A percentile compares a stretch with the other conserved stretches of the same genome.
Evolutionary conservation across 345 rosid species (phyloP).

Genomic region (Brassica incana): DNA sequence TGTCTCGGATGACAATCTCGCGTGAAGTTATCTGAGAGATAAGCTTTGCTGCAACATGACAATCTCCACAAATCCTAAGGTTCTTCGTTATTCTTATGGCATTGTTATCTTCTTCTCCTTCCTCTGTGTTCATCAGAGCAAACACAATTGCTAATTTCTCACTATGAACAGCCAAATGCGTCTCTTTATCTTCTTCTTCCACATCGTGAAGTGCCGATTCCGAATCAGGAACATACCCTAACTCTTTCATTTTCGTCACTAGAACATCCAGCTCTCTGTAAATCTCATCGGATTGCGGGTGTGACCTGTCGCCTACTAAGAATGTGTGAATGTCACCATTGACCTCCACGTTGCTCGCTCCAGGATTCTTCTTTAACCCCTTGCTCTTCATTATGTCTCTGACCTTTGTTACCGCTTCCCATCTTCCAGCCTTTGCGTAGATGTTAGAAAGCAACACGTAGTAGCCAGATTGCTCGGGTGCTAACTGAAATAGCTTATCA

Average conservation of each 20-base stretch:
- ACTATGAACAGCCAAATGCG: slow-evolving; percentile 73
- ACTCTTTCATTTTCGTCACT: slow-evolving; percentile 64
- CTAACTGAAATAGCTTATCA: slow-evolving; percentile 57
- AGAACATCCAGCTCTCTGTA: slow-evolving; percentile 54
- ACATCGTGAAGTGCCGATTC: slow-evolving; percentile 76
- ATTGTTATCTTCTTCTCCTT: slow-evolving; percentile 44
- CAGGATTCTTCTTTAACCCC: slow-evolving; percentile 64
- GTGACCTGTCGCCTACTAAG: slow-evolving; percentile 63
- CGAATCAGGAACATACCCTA: slow-evolving; percentile 62
- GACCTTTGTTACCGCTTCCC: slow-evolving; percentile 60
- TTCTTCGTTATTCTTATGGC: slow-evolving; percentile 72
- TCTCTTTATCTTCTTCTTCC: slow-evolving; percentile 78
- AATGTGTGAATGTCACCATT: slow-evolving; percentile 51
- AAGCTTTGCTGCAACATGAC: slow-evolving; percentile 72
- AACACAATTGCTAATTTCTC: slow-evolving; percentile 76
- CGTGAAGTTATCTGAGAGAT: slow-evolving; percentile 60
- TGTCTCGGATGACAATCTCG: slow-evolving; percentile 62
- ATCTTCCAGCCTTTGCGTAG: slow-evolving; percentile 75
- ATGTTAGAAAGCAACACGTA: slow-evolving; percentile 75
- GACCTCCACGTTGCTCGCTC: slow-evolving; percentile 66
- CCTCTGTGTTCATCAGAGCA: slow-evolving; percentile 56
- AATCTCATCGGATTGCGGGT: slow-evolving; percentile 50
- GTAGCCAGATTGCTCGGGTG: slow-evolving; percentile 65
- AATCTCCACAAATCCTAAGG: slow-evolving; percentile 72
- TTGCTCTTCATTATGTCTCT: slow-evolving; percentile 59